Evolutionary conservation across 495 filamentous ascomycete species (phyloP), one percentile per base, ranked within the genome.

Genomic region (Talaromyces nanjingensis): DNA sequence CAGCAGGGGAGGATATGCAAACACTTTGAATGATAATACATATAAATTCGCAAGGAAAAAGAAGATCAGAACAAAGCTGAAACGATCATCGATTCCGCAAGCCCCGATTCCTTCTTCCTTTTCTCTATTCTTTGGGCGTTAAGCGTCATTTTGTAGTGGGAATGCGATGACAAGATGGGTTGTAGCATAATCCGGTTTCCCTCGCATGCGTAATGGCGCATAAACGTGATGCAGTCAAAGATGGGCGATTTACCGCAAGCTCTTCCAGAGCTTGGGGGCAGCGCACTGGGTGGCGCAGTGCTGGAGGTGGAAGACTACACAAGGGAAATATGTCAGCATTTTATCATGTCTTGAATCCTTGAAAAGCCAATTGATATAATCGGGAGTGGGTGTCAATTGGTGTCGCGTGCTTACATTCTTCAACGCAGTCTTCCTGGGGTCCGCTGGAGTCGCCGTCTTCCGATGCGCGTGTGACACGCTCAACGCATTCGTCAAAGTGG

Each of bases 401-500:
- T 11, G 31, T 20, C 27, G 56, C 16, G 60, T 63, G 86, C 93
- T 81, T 88, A 97, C 94, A 98, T 84, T 98, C 94, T 83, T 98
- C 94, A 66, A 98, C 91, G 70, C 94, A 98, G 81, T 98, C 93
- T 84, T 98, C 94, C 71, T 88, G 84, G 65, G 82, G 76, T 11
- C 79, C 83, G 73, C 84, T 78, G 76, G 83, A 81, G 72, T 83
- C 80, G 67, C 83, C 87, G 69, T 83, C 80, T 69, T 89, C 85
- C 68, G 86, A 78, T 74, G 89, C 86, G 69, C 76, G 77, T 63
- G 87, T 93, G 67, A 97, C 94, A 68, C 94, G 91, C 81, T 96
- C 92, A 69, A 91, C 90, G 75, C 94, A 98, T 78, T 97, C 92
- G 66, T 97, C 93, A 77, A 86, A 98, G 84, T 98, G 94, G 84